Base-by-base conservation (phyloP, 2,329 filamentous ascomycete species). In the Curvularia lunata region DNA sequence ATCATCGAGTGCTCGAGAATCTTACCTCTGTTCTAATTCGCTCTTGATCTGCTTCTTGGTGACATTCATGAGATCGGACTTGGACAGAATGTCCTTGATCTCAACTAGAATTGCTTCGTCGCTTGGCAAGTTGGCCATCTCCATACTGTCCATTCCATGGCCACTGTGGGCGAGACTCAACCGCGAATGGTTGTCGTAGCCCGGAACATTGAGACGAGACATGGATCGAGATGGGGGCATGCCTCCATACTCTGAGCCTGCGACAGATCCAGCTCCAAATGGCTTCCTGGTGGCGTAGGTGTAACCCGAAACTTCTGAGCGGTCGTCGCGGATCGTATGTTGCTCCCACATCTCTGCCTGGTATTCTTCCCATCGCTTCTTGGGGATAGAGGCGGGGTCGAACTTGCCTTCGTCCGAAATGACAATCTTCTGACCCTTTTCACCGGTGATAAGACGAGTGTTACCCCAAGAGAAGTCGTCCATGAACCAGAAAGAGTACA, bases 401-500 rank as follows among this genome's bases (percentile, higher is more conserved):
- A 98, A 99, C 78, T 97, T 97, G 82, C 95, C 95, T 80, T 99
- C 95, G 76, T 99, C 95, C 1, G 92, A 91, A 65, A 99, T 89
- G 68, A 99, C 87, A 61, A 98, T 82, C 83, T 97, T 94, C 76
- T 92, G 89, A 64, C 95, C 95, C 77, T 89, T 89, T 76, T 99
- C 95, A 75, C 95, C 95, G 7, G 91, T 95, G 64, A 99, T 92
- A 56, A 99, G 87, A 87, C 95, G 94, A 40, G 95, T 99, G 79
- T 97, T 99, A 79, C 95, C 95, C 95, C 95, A 99, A 70, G 90
- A 91, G 86, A 99, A 99, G 80, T 99, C 95, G 78, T 99, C 95
- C 95, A 98, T 98, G 81, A 97, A 86, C 95, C 95, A 99, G 85
- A 99, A 99, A 48, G 94, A 85, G 77, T 98, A 98, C 27, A 99